Evolutionary conservation across 2,329 filamentous ascomycete species (phyloP).

Genomic region (Sordariomycetes sp.): DNA sequence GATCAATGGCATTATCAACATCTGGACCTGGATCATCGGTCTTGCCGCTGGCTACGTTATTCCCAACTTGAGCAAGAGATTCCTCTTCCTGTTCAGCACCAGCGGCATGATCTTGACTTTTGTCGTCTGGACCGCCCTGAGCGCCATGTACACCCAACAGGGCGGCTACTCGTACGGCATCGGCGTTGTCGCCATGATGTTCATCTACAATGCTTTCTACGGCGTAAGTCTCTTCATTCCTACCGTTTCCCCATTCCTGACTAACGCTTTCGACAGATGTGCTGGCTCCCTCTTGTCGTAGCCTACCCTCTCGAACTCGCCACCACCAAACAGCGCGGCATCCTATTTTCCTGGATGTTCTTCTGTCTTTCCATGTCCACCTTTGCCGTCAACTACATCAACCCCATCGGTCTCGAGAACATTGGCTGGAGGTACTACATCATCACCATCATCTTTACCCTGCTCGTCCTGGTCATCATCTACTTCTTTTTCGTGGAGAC

Average conservation of each 20-base stretch:
- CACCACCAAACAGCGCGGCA: slow-evolving; percentile 44
- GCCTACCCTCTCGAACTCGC: slow-evolving; percentile 26
- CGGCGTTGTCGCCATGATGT: too few species aligned
- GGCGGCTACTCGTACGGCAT: too few species aligned
- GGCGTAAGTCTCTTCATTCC: too few species aligned
- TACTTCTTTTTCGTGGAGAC: slow-evolving; percentile 40
- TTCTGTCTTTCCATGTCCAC: slow-evolving; percentile 19
- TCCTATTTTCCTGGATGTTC: too few species aligned
- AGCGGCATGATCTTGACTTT: slow-evolving; percentile 32
- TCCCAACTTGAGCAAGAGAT: slow-evolving; percentile 27
- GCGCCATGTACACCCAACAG: slow-evolving; percentile 17
- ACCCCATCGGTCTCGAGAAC: slow-evolving; percentile 13
- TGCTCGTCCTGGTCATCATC: slow-evolving; percentile 7
- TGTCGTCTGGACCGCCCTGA: slow-evolving; percentile 35
- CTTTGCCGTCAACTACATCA: slow-evolving; percentile 17
- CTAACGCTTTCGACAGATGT: too few species aligned
- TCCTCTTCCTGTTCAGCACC: slow-evolving; percentile 35
- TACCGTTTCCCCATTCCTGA: too few species aligned
- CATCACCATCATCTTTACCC: slow-evolving; percentile 7
- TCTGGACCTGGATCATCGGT: slow-evolving; percentile 5
- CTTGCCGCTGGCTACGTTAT: slow-evolving; percentile 30
- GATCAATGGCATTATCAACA: slow-evolving; percentile 28
- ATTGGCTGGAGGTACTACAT: slow-evolving; percentile 11
- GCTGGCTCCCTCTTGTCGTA: slow-evolving; percentile 27
- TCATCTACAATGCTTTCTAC: not conserved